Base-by-base conservation (phyloP, 2,329 filamentous ascomycete genomes). In the Exophiala dermatitidis region DNA sequence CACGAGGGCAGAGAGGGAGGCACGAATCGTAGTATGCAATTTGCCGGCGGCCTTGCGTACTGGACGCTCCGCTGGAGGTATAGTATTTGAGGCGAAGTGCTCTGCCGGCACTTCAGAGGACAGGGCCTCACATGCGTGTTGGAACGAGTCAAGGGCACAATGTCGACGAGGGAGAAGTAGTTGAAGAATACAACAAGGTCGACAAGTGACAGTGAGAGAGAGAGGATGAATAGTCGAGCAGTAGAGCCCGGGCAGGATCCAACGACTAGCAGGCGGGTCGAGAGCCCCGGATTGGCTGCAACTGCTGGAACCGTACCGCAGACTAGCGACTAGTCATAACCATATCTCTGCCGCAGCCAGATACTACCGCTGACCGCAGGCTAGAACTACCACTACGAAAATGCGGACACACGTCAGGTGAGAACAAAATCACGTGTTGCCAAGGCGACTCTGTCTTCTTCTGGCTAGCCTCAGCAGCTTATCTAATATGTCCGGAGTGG, bases 71-170 rank as follows among this genome's bases (percentile, higher is more conserved):
- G 52, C 38, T 52, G 50, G 51, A 10, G 40, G 38, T 26, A 26
- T 34, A 2, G 6, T 34, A 48, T 12, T 42, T 49, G 33, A 38
- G 48, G 52, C 48, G 54, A 54, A 57, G 60, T 62, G 60, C 53
- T 48, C 26, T n/a, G 3, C 30, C 29, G 46, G 56, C 56, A 58
- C 56, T 53, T 46, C 46, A 12, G 34, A 48, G 3, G 19, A 40
- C 45, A 47, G 48, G 40, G 40, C 40, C 46, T 56, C 55, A 60
- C 53, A 60, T 60, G 52, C 52, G 56, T 47, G n/a, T 34, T 31
- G 5, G 5, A 28, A 53, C 33, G 62, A 46, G 57, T 59, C 38
- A 62, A 60, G 56, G 52, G 59, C 61, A 46, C 33, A 44, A 53
- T 50, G 54, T 47, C 52, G 55, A 47, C 48, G 52, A 56, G 42